Conservation (phyloP, 2,329 filamentous ascomycete genomes). For the Aspergillus sp. region DNA sequence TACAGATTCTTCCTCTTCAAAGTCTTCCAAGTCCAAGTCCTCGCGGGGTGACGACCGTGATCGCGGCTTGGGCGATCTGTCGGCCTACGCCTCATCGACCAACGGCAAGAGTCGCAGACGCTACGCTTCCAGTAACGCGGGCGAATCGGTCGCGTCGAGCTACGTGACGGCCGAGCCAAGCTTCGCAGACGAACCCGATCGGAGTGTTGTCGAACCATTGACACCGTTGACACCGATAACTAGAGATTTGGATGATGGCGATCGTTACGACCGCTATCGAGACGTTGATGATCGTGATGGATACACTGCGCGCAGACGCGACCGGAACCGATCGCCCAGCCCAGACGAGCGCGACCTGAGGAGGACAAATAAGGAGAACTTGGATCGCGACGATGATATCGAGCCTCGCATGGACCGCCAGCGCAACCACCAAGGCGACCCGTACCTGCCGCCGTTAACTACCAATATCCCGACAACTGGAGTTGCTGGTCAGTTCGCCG, state of each 20-base stretch:
- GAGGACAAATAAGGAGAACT: conserved; percentile 14
- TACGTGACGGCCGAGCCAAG: conserved; percentile 30
- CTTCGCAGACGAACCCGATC: conserved; percentile 20
- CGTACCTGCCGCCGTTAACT: conserved; percentile 15
- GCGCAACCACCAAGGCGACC: conserved; percentile 26
- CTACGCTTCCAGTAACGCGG: conserved; percentile 21
- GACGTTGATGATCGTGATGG: conserved; percentile 13
- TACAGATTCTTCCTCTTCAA: conserved; percentile 8
- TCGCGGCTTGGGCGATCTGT: conserved; percentile 32
- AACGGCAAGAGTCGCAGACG: conserved; percentile 16
- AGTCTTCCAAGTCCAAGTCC: conserved; percentile 30
- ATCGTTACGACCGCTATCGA: conserved; percentile 14
- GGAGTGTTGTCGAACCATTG: conserved; percentile 21
- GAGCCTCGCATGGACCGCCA: conserved; percentile 19
- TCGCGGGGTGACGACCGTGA: conserved; percentile 45
- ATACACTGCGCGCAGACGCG: conserved; percentile 12
- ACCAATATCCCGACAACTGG: conserved; percentile 17
- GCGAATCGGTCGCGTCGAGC: conserved; percentile 26
- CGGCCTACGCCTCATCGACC: conserved; percentile 13
- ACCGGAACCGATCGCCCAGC: conserved; percentile 24
- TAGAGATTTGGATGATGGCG: conserved; percentile 19
- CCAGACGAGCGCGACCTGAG: conserved; percentile 19
- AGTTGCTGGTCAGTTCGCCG: conserved; percentile 22
- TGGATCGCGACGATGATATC: conserved; percentile 12
- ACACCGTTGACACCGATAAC: conserved; percentile 12